Percentiles rank a stretch among this genome's conserved stretches.
Conservation (phyloP, 225 moss, liverwort and hornwort species). For the Pleurozium schreberi region DNA sequence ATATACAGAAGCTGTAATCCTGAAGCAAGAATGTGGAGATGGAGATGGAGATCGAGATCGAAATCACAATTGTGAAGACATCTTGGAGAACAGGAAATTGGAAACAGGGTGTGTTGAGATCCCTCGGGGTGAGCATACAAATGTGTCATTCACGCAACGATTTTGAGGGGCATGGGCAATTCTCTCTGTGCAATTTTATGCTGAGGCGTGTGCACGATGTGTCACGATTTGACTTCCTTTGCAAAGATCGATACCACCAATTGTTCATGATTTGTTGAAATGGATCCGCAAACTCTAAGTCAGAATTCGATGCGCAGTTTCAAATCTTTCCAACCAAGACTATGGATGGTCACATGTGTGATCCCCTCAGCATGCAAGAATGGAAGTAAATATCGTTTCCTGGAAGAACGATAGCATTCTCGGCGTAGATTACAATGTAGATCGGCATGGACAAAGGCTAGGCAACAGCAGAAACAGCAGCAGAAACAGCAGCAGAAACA, state of each 20-base stretch:
- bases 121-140: background rate
- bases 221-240: background rate
- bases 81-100: background rate
- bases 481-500: background rate
- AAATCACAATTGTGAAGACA: background rate
- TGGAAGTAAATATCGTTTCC: background rate
- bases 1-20: background rate
- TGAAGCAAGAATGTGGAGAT: background rate
- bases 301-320: background rate
- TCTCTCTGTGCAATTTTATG: background rate
- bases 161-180: background rate
- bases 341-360: background rate
- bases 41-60: background rate
- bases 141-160: background rate
- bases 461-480: background rate
- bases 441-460: conserved; percentile 22
- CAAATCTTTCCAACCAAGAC: background rate
- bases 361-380: background rate
- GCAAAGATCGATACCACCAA: background rate
- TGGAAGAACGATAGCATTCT: background rate
- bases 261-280: background rate
- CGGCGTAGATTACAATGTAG: background rate
- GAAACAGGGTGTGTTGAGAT: background rate
- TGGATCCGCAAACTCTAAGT: background rate
- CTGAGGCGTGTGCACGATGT: background rate